phyloP scores from a whole-genome alignment of 2,329 filamentous ascomycete species.

The Ceratocystis smalleyi region DNA sequence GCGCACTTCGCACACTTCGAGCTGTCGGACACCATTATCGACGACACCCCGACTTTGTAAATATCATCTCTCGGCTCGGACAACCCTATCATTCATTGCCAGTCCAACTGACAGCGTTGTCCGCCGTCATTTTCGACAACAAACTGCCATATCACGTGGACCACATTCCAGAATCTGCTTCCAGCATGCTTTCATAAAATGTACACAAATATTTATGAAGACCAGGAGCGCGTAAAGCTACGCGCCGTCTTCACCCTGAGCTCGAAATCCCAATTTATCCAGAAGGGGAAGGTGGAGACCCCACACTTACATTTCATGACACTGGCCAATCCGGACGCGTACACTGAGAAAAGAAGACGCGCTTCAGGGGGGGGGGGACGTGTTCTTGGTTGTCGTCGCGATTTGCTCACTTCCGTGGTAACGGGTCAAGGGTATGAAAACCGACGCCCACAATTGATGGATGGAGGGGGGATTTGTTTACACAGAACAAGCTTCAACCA shows the following conservation, averaged over 20 bases:
- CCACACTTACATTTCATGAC: neutral
- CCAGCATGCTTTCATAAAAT: neutral
- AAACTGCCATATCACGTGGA: too few species aligned
- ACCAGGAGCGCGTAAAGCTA: neutral
- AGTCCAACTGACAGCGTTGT: neutral
- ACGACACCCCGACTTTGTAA: too few species aligned
- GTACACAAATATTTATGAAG: neutral
- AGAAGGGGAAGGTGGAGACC: neutral
- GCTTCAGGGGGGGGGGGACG: neutral
- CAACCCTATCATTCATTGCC: too few species aligned
- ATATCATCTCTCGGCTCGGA: too few species aligned
- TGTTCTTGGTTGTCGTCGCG: neutral
- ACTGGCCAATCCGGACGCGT: neutral
- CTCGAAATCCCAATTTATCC: neutral
- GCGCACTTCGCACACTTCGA: neutral
- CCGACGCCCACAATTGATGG: neutral
- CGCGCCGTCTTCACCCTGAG: neutral
- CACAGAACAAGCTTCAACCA: neutral
- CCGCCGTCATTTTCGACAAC: neutral
- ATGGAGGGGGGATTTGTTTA: conserved; percentile 2
- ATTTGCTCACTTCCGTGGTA: conserved; percentile 3
- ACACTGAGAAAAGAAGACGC: neutral
- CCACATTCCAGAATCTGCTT: too few species aligned
- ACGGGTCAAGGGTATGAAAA: conserved; percentile 1
- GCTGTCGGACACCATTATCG: too few species aligned